phyloP scores from a whole-genome alignment of 139 green algal genomes.

The Micractinium sp. region DNA sequence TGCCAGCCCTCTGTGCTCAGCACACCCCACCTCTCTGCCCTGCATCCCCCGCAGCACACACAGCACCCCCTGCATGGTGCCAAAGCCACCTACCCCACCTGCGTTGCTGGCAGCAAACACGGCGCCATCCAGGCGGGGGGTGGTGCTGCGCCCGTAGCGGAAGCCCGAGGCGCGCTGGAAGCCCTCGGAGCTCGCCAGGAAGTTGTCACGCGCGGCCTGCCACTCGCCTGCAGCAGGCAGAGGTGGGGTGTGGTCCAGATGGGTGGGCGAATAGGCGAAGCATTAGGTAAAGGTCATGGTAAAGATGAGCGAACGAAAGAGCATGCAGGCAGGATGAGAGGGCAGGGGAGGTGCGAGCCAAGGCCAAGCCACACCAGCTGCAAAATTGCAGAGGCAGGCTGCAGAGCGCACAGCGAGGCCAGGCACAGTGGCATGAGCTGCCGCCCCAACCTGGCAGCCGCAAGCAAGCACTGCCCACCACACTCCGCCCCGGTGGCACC shows the following conservation, averaged over 20 bases:
- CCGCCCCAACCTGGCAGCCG: not conserved
- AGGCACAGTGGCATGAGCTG: not conserved
- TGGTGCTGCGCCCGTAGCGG: conserved; percentile 58
- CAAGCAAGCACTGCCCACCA: not conserved
- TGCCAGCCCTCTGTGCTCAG: no score
- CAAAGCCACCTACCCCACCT: not conserved
- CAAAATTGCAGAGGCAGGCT: no score
- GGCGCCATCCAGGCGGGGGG: conserved; percentile 70
- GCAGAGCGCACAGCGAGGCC: not conserved
- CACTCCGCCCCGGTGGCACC: no score
- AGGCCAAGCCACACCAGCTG: no score
- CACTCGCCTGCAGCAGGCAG: conserved; percentile 30
- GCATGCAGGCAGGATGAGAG: not conserved
- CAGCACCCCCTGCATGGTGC: not conserved
- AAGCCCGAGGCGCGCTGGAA: conserved; percentile 76
- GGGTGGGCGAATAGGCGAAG: no score
- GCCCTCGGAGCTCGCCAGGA: conserved; percentile 52
- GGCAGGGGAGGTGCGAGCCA: no score
- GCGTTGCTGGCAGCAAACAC: conserved; percentile 60
- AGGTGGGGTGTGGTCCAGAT: no score
- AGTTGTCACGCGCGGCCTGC: conserved; percentile 58
- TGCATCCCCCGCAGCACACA: not conserved
- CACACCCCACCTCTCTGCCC: no score
- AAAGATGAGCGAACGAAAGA: no score
- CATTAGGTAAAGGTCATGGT: no score